Conservation (phyloP, 768 basidiomycete genomes). For the Rhizopogon vinicolor region DNA sequence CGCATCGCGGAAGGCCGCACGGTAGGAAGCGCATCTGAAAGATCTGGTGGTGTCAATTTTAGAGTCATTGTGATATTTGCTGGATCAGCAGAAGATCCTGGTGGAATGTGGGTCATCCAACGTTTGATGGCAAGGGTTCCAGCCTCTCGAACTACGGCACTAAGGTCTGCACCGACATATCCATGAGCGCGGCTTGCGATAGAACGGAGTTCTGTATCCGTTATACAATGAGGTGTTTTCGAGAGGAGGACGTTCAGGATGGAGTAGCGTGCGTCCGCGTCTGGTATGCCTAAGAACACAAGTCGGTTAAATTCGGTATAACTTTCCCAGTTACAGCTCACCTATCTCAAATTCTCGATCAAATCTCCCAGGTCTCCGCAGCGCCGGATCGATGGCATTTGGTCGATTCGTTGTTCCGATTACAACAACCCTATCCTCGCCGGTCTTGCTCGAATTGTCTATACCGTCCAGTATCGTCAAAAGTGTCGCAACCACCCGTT, state of each 20-base stretch:
- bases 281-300: constrained; percentile 68
- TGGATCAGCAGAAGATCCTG: background rate
- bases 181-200: constrained; percentile 85
- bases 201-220: constrained; percentile 51
- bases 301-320: background rate
- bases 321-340: constrained; percentile 21
- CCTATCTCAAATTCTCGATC: constrained; percentile 97
- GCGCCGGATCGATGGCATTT: constrained; percentile 92
- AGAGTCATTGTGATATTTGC: constrained; percentile 18
- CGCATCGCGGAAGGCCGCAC: constrained; percentile 94
- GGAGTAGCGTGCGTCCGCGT: constrained; percentile 74
- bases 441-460: constrained; percentile 41
- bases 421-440: constrained; percentile 72
- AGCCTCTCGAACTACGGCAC: constrained; percentile 88
- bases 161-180: constrained; percentile 95
- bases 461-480: constrained; percentile 95
- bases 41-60: constrained; percentile 54
- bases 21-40: constrained; percentile 64
- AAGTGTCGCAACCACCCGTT: constrained; percentile 91
- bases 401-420: constrained; percentile 96
- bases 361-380: constrained; percentile 86
- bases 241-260: constrained; percentile 84
- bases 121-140: constrained; percentile 90
- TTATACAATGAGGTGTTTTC: constrained; percentile 74
- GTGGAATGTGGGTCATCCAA: constrained; percentile 41